Percentiles rank a stretch among this genome's conserved stretches.
phyloP scores from a whole-genome alignment of 2,329 filamentous ascomycete species.

The Colletotrichum melonis region DNA sequence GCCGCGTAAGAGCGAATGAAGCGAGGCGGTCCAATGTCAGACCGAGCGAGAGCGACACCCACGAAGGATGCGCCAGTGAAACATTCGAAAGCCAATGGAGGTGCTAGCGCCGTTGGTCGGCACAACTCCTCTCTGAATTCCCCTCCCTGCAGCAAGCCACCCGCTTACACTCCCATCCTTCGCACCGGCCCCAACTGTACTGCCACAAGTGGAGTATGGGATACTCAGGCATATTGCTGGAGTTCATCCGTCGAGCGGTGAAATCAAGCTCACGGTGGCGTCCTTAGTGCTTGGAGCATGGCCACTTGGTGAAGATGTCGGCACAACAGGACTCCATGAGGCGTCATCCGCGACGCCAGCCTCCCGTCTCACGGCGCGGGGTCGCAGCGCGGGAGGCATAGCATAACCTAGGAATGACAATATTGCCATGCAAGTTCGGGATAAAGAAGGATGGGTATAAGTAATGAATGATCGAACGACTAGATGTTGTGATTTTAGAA shows the following conservation, averaged over 20 bases:
- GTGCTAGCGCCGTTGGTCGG: neutral
- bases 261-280: slow-evolving; percentile 7
- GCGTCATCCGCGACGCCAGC: neutral
- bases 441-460: neutral
- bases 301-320: neutral
- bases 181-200: neutral
- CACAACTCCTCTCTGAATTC: neutral
- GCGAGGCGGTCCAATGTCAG: slow-evolving; percentile 13
- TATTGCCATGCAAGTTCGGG: neutral
- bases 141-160: neutral
- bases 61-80: neutral
- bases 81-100: neutral
- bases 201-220: neutral
- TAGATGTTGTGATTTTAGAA: neutral
- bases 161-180: neutral
- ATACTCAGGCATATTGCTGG: too few relatives aligned
- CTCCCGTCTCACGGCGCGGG: neutral
- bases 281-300: neutral
- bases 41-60: neutral
- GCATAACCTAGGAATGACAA: neutral
- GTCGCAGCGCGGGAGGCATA: neutral
- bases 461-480: neutral
- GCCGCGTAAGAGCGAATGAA: neutral
- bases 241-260: neutral
- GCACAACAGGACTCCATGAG: neutral